These are phyloP conservation scores for Oryza nivara DNA, from an alignment of 176 grass and related monocot genomes.

Conservation along the genomic window DNA sequence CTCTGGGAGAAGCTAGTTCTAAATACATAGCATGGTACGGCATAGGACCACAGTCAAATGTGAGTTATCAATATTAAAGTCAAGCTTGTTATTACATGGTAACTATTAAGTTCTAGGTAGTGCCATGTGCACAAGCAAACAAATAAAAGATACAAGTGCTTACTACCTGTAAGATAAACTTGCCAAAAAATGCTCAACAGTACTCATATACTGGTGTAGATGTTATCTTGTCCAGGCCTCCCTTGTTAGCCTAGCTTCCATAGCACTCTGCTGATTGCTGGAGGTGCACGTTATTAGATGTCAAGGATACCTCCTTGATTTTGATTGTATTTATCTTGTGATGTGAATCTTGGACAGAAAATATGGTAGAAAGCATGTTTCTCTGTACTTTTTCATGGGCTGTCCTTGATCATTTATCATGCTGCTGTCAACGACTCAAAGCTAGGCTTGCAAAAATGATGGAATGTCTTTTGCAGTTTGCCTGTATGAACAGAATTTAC, in stretches of 20 bases:
- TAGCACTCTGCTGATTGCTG: conserved; percentile 1
- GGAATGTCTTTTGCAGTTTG: background rate
- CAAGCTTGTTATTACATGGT: conserved; percentile 15
- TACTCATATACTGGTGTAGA: conserved; percentile 20
- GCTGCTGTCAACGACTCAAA: background rate
- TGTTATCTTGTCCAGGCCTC: conserved; percentile 11
- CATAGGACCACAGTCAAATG: conserved; percentile 13
- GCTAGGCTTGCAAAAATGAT: conserved; percentile 1
- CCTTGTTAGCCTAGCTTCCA: background rate
- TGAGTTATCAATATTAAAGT: background rate
- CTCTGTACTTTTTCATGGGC: background rate
- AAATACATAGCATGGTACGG: conserved; percentile 21
- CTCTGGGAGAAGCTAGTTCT: background rate
- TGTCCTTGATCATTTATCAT: conserved; percentile 10
- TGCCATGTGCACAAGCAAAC: conserved; percentile 1
- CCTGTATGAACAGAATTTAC: conserved; percentile 10
- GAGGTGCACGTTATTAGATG: background rate
- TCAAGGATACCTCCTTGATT: conserved; percentile 1
- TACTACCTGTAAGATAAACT: background rate
- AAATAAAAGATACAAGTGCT: background rate
- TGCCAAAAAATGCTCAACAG: conserved; percentile 3
- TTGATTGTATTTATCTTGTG: background rate
- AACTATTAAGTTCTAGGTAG: conserved; percentile 5
- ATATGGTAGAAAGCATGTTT: background rate
- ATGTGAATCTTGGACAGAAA: background rate